Percentiles rank a stretch among this genome's conserved stretches.
These are phyloP conservation scores for Lepraria neglecta DNA, from an alignment of 495 filamentous ascomycete genomes.

Conservation along the genomic window DNA sequence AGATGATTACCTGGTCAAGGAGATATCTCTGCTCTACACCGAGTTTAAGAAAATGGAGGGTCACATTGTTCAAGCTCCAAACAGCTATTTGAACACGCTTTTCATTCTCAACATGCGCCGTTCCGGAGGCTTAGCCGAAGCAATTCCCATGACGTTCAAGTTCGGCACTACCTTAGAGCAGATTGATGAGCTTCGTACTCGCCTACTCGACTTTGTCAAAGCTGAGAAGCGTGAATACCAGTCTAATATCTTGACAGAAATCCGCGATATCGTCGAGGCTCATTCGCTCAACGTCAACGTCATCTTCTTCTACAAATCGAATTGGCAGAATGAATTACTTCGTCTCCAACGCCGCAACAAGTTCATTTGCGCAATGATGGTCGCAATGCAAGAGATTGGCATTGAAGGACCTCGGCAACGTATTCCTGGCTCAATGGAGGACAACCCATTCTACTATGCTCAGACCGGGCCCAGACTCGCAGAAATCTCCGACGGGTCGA, in stretches of 20 bases:
- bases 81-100: slow-evolving; percentile 83
- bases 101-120: slow-evolving; percentile 94
- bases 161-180: slow-evolving; percentile 85
- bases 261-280: slow-evolving; percentile 58
- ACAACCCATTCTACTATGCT: slow-evolving; percentile 54
- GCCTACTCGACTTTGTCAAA: slow-evolving; percentile 79
- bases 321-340: slow-evolving; percentile 86
- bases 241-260: slow-evolving; percentile 80
- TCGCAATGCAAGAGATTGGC: slow-evolving; percentile 73
- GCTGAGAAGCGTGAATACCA: slow-evolving; percentile 90
- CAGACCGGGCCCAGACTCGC: slow-evolving; percentile 29
- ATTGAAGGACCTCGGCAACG: slow-evolving; percentile 81
- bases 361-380: slow-evolving; percentile 91
- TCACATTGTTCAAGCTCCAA: slow-evolving; percentile 91
- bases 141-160: slow-evolving; percentile 73
- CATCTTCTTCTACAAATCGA: slow-evolving; percentile 96
- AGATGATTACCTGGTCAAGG: slow-evolving; percentile 94
- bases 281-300: slow-evolving; percentile 82
- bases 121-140: slow-evolving; percentile 82
- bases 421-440: slow-evolving; percentile 58
- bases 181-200: slow-evolving; percentile 74
- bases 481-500: slow-evolving; percentile 11
- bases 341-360: slow-evolving; percentile 88
- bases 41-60: slow-evolving; percentile 99
- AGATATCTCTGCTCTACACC: slow-evolving; percentile 90